These are phyloP conservation scores for Alternaria sp. DNA, from an alignment of 2,329 filamentous ascomycete species.

Conservation along the genomic window DNA sequence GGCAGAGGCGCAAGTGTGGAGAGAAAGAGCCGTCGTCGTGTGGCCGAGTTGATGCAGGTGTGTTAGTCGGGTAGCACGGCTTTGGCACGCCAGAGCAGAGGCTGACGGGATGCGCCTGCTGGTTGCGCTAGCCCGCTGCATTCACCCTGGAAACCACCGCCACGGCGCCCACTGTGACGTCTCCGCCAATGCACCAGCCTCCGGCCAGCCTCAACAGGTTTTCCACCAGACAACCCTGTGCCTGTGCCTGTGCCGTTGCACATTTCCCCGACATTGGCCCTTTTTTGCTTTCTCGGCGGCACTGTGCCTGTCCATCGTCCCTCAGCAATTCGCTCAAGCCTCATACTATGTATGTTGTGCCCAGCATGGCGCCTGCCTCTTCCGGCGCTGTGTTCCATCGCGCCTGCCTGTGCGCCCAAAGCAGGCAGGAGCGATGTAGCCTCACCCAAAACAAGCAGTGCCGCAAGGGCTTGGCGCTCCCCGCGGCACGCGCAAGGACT, in stretches of 20 bases:
- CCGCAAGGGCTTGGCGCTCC: slow-evolving; percentile 10
- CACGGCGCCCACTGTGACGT: slow-evolving; percentile 23
- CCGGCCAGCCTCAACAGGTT: slow-evolving; percentile 21
- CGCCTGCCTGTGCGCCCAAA: slow-evolving; percentile 8
- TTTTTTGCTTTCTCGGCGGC: background rate
- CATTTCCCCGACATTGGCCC: background rate
- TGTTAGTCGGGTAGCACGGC: slow-evolving; percentile 20
- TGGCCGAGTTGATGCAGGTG: slow-evolving; percentile 12
- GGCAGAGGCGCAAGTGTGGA: slow-evolving; percentile 11
- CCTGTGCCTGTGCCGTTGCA: background rate
- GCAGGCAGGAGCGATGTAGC: slow-evolving; percentile 4
- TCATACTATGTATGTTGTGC: background rate
- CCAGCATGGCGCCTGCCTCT: slow-evolving; percentile 3
- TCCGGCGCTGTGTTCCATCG: slow-evolving; percentile 9
- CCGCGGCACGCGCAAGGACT: slow-evolving; percentile 2
- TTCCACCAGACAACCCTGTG: slow-evolving; percentile 10
- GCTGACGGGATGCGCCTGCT: slow-evolving; percentile 21
- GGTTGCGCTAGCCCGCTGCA: slow-evolving; percentile 15
- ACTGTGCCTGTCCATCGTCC: background rate
- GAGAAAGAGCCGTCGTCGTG: background rate
- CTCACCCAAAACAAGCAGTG: slow-evolving; percentile 17
- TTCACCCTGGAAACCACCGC: slow-evolving; percentile 21
- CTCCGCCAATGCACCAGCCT: slow-evolving; percentile 19
- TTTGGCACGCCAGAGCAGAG: slow-evolving; percentile 26
- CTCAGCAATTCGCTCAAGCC: background rate